A percentile compares a stretch with the other conserved stretches of the same genome.
phyloP scores from a whole-genome alignment of 2,329 filamentous ascomycete species.

The Pyrenophora tritici-repentis region DNA sequence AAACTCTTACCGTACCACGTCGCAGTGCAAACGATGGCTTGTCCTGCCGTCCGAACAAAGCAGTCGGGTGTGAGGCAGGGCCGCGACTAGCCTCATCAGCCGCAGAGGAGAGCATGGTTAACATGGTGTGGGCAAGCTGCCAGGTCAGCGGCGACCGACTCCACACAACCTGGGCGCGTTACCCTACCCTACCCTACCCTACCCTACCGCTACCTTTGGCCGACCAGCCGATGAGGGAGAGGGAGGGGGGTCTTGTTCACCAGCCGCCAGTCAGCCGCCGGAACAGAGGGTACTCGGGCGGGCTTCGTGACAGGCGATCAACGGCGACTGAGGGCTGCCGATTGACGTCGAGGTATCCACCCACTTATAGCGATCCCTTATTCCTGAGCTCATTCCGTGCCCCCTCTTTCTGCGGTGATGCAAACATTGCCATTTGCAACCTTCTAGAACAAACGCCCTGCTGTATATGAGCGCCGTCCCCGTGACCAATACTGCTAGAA shows the following conservation, averaged over 20 bases:
- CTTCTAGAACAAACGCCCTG: slow-evolving; percentile 21
- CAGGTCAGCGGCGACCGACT: slow-evolving; percentile 17
- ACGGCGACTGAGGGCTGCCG: slow-evolving; percentile 27
- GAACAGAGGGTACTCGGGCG: slow-evolving; percentile 12
- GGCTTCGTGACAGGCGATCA: slow-evolving; percentile 23
- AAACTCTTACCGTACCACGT: slow-evolving; percentile 8
- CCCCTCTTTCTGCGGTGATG: slow-evolving; percentile 23
- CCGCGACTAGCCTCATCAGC: slow-evolving; percentile 25
- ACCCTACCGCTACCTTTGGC: slow-evolving; percentile 19
- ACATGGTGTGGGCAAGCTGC: slow-evolving; percentile 20
- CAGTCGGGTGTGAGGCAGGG: slow-evolving; percentile 23
- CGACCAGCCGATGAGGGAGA: slow-evolving; percentile 6
- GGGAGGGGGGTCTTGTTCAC: slow-evolving; percentile 4
- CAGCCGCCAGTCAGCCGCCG: slow-evolving; percentile 17
- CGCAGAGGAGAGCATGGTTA: slow-evolving; percentile 21
- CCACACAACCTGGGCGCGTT: slow-evolving; percentile 19
- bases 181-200: slow-evolving; percentile 17
- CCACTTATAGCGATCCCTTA: slow-evolving; percentile 23
- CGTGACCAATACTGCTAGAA: slow-evolving; percentile 37
- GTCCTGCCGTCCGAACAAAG: slow-evolving; percentile 17
- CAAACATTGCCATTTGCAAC: slow-evolving; percentile 17
- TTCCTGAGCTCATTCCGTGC: slow-evolving; percentile 8
- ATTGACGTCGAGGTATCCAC: slow-evolving; percentile 42
- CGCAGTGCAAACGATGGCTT: slow-evolving; percentile 9
- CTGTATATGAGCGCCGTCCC: slow-evolving; percentile 27